Evolutionary conservation across 2,329 filamentous ascomycete species (phyloP).

Genomic region (Alternaria alternata): DNA sequence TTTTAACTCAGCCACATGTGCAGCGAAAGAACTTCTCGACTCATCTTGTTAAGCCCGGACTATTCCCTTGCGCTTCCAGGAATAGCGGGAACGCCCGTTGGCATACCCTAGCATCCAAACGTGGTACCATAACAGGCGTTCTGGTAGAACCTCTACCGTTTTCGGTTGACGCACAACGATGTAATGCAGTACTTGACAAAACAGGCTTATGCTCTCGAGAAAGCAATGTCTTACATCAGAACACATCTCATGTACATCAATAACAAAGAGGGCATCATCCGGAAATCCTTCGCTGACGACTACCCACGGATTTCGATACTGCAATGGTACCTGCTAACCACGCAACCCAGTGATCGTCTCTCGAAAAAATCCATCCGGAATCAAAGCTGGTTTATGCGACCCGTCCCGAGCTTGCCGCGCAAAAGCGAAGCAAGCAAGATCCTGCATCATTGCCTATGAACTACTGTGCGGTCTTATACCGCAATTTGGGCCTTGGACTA

Average conservation of each 20-base stretch:
- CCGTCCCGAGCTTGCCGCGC: not conserved
- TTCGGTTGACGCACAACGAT: not conserved
- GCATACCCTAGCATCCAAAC: not conserved
- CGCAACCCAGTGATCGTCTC: not conserved
- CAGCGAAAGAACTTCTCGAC: constrained; percentile 11
- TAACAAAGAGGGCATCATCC: not conserved
- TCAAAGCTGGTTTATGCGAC: not conserved
- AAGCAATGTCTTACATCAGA: not conserved
- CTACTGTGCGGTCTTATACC: not conserved
- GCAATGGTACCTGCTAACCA: not conserved
- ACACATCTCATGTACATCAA: not conserved
- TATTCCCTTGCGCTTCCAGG: constrained; percentile 21
- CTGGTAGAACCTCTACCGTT: not conserved
- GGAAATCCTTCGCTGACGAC: not conserved
- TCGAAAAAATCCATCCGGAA: not conserved
- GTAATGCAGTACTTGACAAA: not conserved
- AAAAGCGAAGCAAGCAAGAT: constrained; percentile 2
- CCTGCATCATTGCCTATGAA: not conserved
- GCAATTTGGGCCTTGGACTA: not conserved
- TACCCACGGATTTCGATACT: not conserved
- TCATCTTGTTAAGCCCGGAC: constrained; percentile 14
- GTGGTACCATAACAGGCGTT: not conserved
- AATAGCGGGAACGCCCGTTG: constrained; percentile 25
- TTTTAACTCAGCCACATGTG: constrained; percentile 20
- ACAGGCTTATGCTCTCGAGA: not conserved